These are phyloP conservation scores for Schwanniomyces vanrijiae DNA, from an alignment of 805 yeast species.

Conservation along the genomic window DNA sequence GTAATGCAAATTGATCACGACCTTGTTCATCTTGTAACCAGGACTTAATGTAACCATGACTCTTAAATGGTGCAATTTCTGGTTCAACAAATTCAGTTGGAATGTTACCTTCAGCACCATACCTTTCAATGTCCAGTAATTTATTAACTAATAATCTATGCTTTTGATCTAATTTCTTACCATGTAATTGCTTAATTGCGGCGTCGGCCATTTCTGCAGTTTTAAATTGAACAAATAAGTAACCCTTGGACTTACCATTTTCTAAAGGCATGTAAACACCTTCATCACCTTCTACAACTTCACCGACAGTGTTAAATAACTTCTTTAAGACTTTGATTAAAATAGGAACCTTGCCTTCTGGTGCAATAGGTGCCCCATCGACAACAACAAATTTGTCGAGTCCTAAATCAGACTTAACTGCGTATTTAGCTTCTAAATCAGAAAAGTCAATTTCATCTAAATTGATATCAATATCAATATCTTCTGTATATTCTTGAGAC, in stretches of 20 bases:
- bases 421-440: conserved; percentile 78
- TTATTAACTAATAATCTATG: conserved; percentile 86
- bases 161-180: conserved; percentile 89
- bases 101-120: conserved; percentile 63
- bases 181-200: conserved; percentile 78
- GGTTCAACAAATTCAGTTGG: conserved; percentile 70
- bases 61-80: conserved; percentile 64
- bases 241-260: conserved; percentile 82
- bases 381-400: conserved; percentile 80
- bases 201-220: conserved; percentile 65
- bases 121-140: conserved; percentile 79
- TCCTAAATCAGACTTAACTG: conserved; percentile 55
- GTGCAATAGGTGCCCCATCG: conserved; percentile 96
- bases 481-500: conserved; percentile 23
- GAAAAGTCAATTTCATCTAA: conserved; percentile 68
- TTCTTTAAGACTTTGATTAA: conserved; percentile 83
- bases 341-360: conserved; percentile 81
- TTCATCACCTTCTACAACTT: conserved; percentile 54
- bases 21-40: conserved; percentile 90
- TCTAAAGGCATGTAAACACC: conserved; percentile 83
- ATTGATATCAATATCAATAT: conserved; percentile 39
- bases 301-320: conserved; percentile 75
- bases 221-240: conserved; percentile 79
- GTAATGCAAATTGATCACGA: conserved; percentile 87
- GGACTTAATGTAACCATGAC: conserved; percentile 78